Conservation (phyloP, 1,284 basidiomycete species). For the Anthracocystis setariae region DNA sequence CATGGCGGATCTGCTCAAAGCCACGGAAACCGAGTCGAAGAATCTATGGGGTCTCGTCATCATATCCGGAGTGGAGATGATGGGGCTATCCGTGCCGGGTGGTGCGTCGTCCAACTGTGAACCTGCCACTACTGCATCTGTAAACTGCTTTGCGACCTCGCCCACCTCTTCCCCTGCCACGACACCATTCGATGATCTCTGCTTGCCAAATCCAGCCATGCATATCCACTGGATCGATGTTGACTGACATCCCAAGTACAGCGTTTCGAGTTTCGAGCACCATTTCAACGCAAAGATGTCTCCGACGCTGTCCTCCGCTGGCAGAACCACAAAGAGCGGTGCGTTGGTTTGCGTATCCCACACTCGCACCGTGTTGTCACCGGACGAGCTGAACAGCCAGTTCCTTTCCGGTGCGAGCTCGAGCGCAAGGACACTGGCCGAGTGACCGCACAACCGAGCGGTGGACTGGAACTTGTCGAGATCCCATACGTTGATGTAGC, state of each 20-base stretch:
- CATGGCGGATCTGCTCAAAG: conserved; percentile 39
- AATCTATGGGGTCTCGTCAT: conserved; percentile 60
- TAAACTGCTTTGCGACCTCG: not conserved
- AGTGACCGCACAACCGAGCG: conserved; percentile 74
- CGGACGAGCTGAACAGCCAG: conserved; percentile 58
- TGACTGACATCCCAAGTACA: conserved; percentile 88
- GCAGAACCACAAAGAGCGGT: conserved; percentile 81
- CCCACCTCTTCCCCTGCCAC: not conserved
- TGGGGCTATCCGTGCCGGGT: conserved; percentile 32
- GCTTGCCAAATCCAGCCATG: conserved; percentile 28
- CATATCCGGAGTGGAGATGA: conserved; percentile 39
- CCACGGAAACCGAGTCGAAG: conserved; percentile 68
- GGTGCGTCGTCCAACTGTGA: not conserved
- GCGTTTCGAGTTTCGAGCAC: conserved; percentile 76
- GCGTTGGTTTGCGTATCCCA: conserved; percentile 82
- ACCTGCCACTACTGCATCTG: not conserved
- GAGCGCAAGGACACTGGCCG: conserved; percentile 83
- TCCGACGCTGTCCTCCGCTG: conserved; percentile 85
- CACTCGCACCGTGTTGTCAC: conserved; percentile 72
- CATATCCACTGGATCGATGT: conserved; percentile 70
- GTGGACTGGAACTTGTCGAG: conserved; percentile 44
- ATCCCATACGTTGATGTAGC: conserved; percentile 58
- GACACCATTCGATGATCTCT: not conserved
- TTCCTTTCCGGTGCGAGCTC: conserved; percentile 75
- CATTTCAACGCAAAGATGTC: conserved; percentile 86